phyloP scores from a whole-genome alignment of 1,139 yeast species.

The Candida sanyaensis region DNA sequence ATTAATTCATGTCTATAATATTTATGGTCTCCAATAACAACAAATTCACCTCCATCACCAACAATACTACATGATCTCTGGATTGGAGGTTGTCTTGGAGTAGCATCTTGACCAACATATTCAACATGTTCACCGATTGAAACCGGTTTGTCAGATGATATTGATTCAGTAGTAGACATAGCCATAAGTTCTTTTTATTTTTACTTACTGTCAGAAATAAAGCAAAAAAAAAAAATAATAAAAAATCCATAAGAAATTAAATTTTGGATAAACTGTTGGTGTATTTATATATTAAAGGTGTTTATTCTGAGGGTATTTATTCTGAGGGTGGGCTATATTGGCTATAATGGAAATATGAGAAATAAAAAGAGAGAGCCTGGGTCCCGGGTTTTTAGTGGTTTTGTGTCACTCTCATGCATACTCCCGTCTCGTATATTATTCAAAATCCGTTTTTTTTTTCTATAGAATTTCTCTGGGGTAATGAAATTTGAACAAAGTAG shows the following conservation, averaged over 20 bases:
- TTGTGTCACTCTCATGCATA: background rate
- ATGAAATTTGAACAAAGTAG: background rate
- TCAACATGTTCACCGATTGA: background rate
- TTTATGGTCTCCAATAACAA: constrained; percentile 32
- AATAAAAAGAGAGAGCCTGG: background rate
- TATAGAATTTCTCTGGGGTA: background rate
- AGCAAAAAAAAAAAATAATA: too few relatives aligned
- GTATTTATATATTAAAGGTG: background rate
- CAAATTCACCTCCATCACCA: constrained; percentile 26
- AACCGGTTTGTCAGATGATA: background rate
- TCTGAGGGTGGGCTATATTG: background rate
- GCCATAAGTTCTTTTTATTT: background rate
- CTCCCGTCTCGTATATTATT: constrained; percentile 1
- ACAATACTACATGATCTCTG: constrained; percentile 18
- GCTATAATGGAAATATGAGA: background rate
- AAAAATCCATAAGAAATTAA: too few relatives aligned
- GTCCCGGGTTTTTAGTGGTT: background rate
- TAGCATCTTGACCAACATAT: background rate
- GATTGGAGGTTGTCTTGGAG: background rate
- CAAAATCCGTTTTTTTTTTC: background rate
- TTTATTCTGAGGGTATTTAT: background rate
- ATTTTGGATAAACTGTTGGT: too few relatives aligned
- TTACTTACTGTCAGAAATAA: background rate
- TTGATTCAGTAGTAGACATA: constrained; percentile 1
- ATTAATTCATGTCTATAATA: constrained; percentile 39